Evolutionary conservation across 208 protist genomes (phyloP), one percentile per base, ranked within the genome.

Genomic region (Trypanosoma lewisi): DNA sequence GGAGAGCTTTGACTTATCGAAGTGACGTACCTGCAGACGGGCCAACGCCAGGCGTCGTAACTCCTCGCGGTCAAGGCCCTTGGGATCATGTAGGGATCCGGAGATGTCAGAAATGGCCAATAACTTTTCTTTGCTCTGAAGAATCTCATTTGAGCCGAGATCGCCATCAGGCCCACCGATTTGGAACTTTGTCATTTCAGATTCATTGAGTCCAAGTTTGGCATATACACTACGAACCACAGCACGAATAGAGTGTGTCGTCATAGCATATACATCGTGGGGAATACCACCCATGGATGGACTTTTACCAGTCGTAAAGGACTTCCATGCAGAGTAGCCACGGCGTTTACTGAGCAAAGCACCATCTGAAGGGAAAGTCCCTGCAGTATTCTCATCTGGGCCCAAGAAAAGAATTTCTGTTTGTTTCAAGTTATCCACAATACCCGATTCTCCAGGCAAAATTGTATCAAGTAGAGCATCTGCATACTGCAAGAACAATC

Each of bases 121-220:
- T 63, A 94, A 91, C 61, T 91, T 94, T 66, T 98, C 95, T 42
- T 85, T 89, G 58, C 91, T 97, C 31, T 91, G 88, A 65, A 94
- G 77, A 73, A 98, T 94, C 73, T 98, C 96, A 78, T 99, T 99
- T 31, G 80, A 94, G 66, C 96, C 97, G 21, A 99, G 76, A 77
- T 99, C 97, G 54, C 97, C 97, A 63, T 99, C 96, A 33, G 97
- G 97, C 27, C 97, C 97, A 63, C 97, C 96, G 4, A 94, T 98
- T 73, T 98, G 94, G 70, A 98, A 87, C 74, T 98, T 98, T 61
- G 91, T 97, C 62, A 96, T 77, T 45, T 83, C 75, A 17, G n/a
- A 50, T 75, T 97, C 92, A 23, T 98, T 70, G 16, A 97, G 60
- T 28, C 73, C 78, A 2, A 96, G 68, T 63, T 97, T 97, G 23